These are phyloP conservation scores for Triticum aestivum DNA, from an alignment of 176 grass and related monocot species.

Conservation along the genomic window DNA sequence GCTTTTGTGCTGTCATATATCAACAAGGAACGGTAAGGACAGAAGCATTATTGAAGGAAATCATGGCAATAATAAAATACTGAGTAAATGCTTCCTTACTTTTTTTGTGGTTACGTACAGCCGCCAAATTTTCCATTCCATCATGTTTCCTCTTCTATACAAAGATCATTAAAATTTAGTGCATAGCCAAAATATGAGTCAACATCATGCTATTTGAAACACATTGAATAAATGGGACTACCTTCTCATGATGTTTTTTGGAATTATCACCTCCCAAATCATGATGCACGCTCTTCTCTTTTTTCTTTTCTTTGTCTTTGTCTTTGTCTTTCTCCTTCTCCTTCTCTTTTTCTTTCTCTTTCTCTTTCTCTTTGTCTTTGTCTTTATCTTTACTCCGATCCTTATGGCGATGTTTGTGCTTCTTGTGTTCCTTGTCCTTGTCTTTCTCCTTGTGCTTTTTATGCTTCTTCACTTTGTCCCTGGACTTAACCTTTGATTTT, in stretches of 20 bases:
- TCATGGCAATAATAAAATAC: background rate
- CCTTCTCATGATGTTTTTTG: slow-evolving; percentile 94
- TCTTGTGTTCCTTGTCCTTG: slow-evolving; percentile 95
- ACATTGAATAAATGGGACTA: slow-evolving; percentile 24
- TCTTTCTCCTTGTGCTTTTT: slow-evolving; percentile 84
- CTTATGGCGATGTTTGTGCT: slow-evolving; percentile 96
- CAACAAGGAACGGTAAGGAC: slow-evolving; percentile 25
- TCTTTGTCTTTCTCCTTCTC: slow-evolving; percentile 26
- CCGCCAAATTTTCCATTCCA: slow-evolving; percentile 40
- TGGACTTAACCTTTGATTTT: slow-evolving; percentile 69
- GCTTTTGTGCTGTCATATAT: slow-evolving; percentile 57
- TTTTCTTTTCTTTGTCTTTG: slow-evolving; percentile 78
- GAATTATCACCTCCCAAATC: slow-evolving; percentile 72
- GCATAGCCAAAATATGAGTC: background rate
- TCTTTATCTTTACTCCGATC: slow-evolving; percentile 92
- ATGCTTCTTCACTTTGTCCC: slow-evolving; percentile 90
- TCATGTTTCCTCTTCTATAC: slow-evolving; percentile 69
- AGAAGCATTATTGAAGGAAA: slow-evolving; percentile 1
- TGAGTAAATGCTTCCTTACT: slow-evolving; percentile 32
- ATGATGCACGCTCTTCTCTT: slow-evolving; percentile 80
- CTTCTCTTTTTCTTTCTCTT: slow-evolving; percentile 63
- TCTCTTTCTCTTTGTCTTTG: slow-evolving; percentile 34
- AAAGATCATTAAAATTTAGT: slow-evolving; percentile 20
- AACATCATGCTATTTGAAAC: background rate
- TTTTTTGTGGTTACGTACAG: slow-evolving; percentile 63